These are phyloP conservation scores for Epichloe bromicola DNA, from an alignment of 2,329 filamentous ascomycete genomes.

Conservation along the genomic window DNA sequence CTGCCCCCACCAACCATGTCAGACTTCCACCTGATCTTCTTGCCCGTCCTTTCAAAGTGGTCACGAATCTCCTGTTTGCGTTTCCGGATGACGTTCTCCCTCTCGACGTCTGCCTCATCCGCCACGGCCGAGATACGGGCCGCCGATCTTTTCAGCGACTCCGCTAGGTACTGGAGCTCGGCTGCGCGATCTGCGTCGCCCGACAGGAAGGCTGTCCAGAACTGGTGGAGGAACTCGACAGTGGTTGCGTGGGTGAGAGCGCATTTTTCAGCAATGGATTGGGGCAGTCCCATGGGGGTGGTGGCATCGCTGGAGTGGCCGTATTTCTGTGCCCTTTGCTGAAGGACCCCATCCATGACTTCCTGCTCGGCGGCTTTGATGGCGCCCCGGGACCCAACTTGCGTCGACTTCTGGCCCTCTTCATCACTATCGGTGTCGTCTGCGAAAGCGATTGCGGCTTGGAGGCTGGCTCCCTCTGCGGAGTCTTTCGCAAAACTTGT, in stretches of 20 bases:
- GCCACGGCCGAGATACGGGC: slow-evolving; percentile 72
- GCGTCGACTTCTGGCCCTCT: slow-evolving; percentile 37
- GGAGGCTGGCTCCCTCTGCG: slow-evolving; percentile 44
- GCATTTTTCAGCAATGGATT: slow-evolving; percentile 45
- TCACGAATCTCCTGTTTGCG: slow-evolving; percentile 59
- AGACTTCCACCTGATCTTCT: slow-evolving; percentile 57
- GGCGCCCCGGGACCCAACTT: slow-evolving; percentile 58
- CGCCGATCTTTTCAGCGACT: slow-evolving; percentile 65
- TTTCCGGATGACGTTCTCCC: slow-evolving; percentile 51
- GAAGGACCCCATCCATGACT: slow-evolving; percentile 50
- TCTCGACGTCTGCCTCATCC: slow-evolving; percentile 63
- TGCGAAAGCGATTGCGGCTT: slow-evolving; percentile 51
- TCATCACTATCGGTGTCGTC: slow-evolving; percentile 59
- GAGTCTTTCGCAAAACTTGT: slow-evolving; percentile 34
- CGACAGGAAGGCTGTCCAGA: slow-evolving; percentile 86
- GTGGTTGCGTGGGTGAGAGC: slow-evolving; percentile 76
- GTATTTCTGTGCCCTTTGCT: slow-evolving; percentile 46
- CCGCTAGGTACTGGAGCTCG: slow-evolving; percentile 70
- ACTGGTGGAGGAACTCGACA: slow-evolving; percentile 92
- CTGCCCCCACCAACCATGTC: slow-evolving; percentile 60
- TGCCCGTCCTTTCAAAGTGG: slow-evolving; percentile 58
- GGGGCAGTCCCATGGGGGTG: slow-evolving; percentile 40
- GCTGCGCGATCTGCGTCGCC: slow-evolving; percentile 69
- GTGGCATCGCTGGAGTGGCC: slow-evolving; percentile 33
- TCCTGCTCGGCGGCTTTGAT: slow-evolving; percentile 52